These are phyloP conservation scores for Saccharomyces hybrid DNA, from an alignment of 1,139 yeast genomes.

Conservation along the genomic window DNA sequence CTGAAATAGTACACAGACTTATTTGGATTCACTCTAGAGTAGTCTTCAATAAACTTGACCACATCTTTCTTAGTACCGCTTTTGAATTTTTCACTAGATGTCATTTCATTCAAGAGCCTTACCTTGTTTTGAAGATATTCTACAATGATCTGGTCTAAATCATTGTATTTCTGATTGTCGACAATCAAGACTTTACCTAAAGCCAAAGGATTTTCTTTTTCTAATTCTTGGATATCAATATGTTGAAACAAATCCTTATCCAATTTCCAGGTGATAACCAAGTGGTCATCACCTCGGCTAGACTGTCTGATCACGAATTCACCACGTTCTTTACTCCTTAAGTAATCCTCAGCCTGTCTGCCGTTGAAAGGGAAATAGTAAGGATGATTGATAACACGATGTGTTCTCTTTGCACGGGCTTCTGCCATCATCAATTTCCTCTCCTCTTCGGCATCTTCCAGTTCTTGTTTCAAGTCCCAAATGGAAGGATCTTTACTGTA, in stretches of 20 bases:
- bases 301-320: constrained; percentile 94
- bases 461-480: constrained; percentile 84
- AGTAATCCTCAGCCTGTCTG: constrained; percentile 84
- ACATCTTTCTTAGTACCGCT: constrained; percentile 76
- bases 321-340: constrained; percentile 85
- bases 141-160: constrained; percentile 87
- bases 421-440: constrained; percentile 44
- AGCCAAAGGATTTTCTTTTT: constrained; percentile 53
- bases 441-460: constrained; percentile 53
- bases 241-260: constrained; percentile 89
- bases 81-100: constrained; percentile 80
- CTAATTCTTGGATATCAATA: constrained; percentile 72
- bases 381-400: constrained; percentile 83
- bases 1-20: constrained; percentile 90
- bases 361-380: constrained; percentile 77
- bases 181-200: constrained; percentile 57
- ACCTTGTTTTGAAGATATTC: constrained; percentile 84
- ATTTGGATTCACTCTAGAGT: constrained; percentile 84
- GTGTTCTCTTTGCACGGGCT: constrained; percentile 48
- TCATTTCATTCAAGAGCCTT: constrained; percentile 76
- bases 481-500: constrained; percentile 52
- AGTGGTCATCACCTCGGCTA: constrained; percentile 77
- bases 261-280: constrained; percentile 95
- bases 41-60: constrained; percentile 79
- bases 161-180: constrained; percentile 66